Conservation (phyloP, 495 filamentous ascomycete species). For the Xanthoparmelia taractica region DNA sequence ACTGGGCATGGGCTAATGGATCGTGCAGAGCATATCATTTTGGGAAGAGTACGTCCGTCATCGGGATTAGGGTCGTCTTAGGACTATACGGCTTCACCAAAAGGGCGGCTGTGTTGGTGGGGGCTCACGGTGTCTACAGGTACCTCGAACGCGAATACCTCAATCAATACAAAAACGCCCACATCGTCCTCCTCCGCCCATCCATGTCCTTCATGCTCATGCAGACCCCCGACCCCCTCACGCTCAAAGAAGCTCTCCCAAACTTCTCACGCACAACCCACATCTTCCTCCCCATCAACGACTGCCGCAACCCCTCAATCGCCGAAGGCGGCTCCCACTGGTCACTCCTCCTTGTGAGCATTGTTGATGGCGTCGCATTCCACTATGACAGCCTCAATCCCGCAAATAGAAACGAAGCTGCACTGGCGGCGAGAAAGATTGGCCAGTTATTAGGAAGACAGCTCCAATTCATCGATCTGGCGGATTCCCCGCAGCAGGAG, state of each 20-base stretch:
- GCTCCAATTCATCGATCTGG: slow-evolving; percentile 65
- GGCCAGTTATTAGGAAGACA: slow-evolving; percentile 52
- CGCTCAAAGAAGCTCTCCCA: slow-evolving; percentile 65
- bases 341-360: slow-evolving; percentile 84
- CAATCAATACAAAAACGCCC: slow-evolving; percentile 60
- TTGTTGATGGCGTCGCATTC: slow-evolving; percentile 85
- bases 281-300: slow-evolving; percentile 95
- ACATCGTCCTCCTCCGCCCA: slow-evolving; percentile 87
- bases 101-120: neutral
- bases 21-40: slow-evolving; percentile 71
- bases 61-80: neutral
- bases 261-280: slow-evolving; percentile 78
- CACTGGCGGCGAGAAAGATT: slow-evolving; percentile 54
- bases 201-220: slow-evolving; percentile 91
- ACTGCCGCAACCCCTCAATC: slow-evolving; percentile 63
- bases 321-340: slow-evolving; percentile 91
- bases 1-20: slow-evolving; percentile 4
- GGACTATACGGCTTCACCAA: neutral
- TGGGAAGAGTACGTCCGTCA: slow-evolving; percentile 78
- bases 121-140: slow-evolving; percentile 38
- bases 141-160: slow-evolving; percentile 87
- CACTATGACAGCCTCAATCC: slow-evolving; percentile 90
- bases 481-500: slow-evolving; percentile 84
- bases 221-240: slow-evolving; percentile 66
- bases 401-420: slow-evolving; percentile 66